Evolutionary conservation across 2,329 filamentous ascomycete species (phyloP).

Genomic region (Paraphoma chrysanthemicola): DNA sequence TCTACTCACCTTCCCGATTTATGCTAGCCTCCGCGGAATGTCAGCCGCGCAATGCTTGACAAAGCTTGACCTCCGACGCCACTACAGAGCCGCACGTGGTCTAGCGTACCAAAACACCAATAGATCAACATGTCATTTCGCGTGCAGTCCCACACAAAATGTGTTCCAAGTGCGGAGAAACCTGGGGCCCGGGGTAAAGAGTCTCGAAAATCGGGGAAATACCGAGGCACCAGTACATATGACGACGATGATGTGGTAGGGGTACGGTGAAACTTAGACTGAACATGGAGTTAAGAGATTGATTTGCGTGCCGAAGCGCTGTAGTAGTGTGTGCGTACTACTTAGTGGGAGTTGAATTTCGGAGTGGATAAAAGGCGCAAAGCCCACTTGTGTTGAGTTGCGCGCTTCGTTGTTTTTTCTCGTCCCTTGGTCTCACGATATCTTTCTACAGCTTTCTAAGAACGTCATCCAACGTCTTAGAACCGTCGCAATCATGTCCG

Average conservation of each 20-base stretch:
- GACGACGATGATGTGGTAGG: background rate
- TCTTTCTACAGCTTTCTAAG: background rate
- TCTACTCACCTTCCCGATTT: background rate
- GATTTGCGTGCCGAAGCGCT: background rate
- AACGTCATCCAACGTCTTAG: background rate
- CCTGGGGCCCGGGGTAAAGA: background rate
- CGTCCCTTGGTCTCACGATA: background rate
- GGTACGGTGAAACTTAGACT: background rate
- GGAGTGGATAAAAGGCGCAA: background rate
- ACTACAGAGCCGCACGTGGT: background rate
- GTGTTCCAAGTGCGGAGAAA: background rate
- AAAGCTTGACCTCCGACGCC: background rate
- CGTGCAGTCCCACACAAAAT: background rate
- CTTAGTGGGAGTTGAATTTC: background rate
- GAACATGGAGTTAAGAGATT: background rate
- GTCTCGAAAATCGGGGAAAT: background rate
- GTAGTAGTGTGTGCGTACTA: too few species aligned
- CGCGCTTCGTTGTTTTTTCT: background rate
- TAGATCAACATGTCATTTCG: background rate
- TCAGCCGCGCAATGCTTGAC: background rate
- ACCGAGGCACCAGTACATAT: background rate
- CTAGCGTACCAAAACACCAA: background rate
- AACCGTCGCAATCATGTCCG: slow-evolving; percentile 12
- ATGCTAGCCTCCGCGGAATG: background rate
- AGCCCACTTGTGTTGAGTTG: background rate